Percentiles rank a stretch among this genome's conserved stretches.
These are phyloP conservation scores for Thinopyrum elongatum DNA, from an alignment of 176 grass and related monocot species.

Conservation along the genomic window DNA sequence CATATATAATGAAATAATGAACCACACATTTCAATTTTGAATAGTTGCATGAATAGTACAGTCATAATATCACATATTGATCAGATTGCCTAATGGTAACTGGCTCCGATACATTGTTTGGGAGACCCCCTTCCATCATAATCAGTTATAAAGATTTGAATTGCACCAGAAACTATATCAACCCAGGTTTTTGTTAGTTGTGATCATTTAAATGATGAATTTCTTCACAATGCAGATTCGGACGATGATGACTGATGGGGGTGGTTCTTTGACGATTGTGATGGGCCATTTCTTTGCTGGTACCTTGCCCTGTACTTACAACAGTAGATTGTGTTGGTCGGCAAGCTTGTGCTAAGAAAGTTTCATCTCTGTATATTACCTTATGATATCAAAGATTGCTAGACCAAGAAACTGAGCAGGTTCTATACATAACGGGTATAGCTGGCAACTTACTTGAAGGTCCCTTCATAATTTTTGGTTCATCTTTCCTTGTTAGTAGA, in stretches of 20 bases:
- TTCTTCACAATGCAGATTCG: conserved; percentile 51
- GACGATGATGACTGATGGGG: conserved; percentile 57
- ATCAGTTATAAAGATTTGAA: not conserved
- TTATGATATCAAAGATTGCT: conserved; percentile 36
- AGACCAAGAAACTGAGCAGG: conserved; percentile 36
- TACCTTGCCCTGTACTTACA: conserved; percentile 40
- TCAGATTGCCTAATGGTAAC: not conserved
- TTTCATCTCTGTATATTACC: conserved; percentile 39
- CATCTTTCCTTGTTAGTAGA: conserved; percentile 32
- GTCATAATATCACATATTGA: not conserved
- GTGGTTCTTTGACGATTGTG: conserved; percentile 39
- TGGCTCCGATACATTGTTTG: not conserved
- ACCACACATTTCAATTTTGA: not conserved
- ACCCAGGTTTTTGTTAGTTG: not conserved
- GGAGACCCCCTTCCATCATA: not conserved
- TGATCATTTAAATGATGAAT: conserved; percentile 21
- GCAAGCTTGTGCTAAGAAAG: conserved; percentile 32
- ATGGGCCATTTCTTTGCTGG: conserved; percentile 29
- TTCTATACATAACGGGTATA: conserved; percentile 61
- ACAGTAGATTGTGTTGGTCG: conserved; percentile 27
- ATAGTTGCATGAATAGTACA: not conserved
- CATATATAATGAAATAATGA: conserved; percentile 9
- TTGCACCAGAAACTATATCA: not conserved
- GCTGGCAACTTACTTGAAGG: conserved; percentile 59
- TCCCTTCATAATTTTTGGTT: conserved; percentile 44